These are phyloP conservation scores for Acacia crassicarpa DNA, from an alignment of 306 rosid genomes.

Conservation along the genomic window DNA sequence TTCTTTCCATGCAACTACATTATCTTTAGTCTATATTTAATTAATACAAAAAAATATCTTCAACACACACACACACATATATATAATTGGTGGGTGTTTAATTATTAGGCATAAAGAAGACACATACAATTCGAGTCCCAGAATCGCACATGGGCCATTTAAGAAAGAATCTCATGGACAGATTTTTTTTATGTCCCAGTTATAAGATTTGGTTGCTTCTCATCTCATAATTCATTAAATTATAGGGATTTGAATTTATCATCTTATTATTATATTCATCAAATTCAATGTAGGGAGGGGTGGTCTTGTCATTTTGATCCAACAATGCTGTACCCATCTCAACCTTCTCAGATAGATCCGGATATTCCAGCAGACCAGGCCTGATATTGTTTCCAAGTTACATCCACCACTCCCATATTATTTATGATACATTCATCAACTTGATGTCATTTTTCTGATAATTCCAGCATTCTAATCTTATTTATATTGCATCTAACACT, in stretches of 20 bases:
- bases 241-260: background rate
- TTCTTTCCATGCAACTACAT: background rate
- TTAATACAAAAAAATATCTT: background rate
- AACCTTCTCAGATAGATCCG: constrained; percentile 39
- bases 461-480: too few species aligned
- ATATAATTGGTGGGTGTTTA: background rate
- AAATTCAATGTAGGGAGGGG: constrained; percentile 19
- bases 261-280: constrained; percentile 15
- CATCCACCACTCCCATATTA: too few species aligned
- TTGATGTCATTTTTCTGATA: too few species aligned
- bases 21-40: constrained; percentile 16
- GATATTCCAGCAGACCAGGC: background rate
- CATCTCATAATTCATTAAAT: background rate
- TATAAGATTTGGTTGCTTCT: background rate
- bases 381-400: too few species aligned
- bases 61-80: background rate
- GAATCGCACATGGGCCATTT: constrained; percentile 55
- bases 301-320: constrained; percentile 30
- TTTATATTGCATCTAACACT: too few species aligned
- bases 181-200: background rate
- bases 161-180: constrained; percentile 35
- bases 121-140: constrained; percentile 17
- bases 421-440: too few species aligned
- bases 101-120: constrained; percentile 23
- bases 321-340: constrained; percentile 26